phyloP scores from a whole-genome alignment of 1,284 basidiomycete genomes.

The Pseudozyma tsukubaensis region DNA sequence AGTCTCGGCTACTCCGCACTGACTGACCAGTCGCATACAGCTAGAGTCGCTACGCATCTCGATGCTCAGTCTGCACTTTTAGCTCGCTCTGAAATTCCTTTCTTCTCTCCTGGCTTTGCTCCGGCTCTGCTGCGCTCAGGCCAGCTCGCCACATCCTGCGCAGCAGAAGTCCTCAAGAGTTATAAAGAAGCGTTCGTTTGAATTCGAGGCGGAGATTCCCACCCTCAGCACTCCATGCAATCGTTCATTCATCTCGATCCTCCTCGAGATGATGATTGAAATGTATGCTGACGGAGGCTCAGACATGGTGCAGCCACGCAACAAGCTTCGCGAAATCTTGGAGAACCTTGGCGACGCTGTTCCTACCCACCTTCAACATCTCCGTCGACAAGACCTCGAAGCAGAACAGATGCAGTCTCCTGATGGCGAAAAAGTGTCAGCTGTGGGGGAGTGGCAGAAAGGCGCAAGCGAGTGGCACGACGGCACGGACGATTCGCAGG shows the following conservation, averaged over 20 bases:
- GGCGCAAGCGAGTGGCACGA: neutral
- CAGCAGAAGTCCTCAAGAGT: neutral
- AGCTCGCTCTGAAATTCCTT: neutral
- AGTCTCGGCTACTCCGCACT: neutral
- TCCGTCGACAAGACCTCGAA: slow-evolving; percentile 13
- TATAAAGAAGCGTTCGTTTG: neutral
- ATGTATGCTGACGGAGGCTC: slow-evolving; percentile 10
- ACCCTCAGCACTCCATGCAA: too few relatives aligned
- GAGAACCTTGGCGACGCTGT: slow-evolving; percentile 14
- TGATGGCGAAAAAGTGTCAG: too few relatives aligned
- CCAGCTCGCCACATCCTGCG: neutral
- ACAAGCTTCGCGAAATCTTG: slow-evolving; percentile 17
- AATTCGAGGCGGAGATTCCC: too few relatives aligned
- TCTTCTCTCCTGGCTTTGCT: neutral
- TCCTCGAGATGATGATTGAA: neutral
- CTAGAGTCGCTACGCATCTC: slow-evolving; percentile 5
- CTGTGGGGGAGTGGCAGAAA: too few relatives aligned
- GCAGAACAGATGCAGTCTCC: neutral
- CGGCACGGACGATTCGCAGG: neutral
- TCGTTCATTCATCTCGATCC: too few relatives aligned
- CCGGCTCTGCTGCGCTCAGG: neutral
- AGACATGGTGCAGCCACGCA: slow-evolving; percentile 16
- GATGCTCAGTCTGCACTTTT: too few relatives aligned
- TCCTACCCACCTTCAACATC: slow-evolving; percentile 14
- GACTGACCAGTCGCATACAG: neutral